phyloP scores from a whole-genome alignment of 139 green algal genomes.

The Chlamydomonas incerta region DNA sequence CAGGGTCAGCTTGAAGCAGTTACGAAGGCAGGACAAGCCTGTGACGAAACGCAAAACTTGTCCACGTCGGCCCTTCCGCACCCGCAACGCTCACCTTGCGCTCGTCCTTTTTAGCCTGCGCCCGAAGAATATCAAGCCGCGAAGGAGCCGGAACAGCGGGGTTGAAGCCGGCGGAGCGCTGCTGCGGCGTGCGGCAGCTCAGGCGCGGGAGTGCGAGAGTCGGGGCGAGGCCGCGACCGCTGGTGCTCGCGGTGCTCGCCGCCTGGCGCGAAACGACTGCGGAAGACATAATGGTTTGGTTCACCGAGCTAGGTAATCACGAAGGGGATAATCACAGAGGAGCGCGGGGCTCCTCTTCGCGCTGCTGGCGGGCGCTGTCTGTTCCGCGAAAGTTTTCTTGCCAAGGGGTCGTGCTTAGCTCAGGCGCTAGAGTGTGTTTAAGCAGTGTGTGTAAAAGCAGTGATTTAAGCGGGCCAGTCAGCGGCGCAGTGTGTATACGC shows the following conservation, averaged over 20 bases:
- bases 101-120: background rate
- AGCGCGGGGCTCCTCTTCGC: background rate
- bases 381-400: too few species aligned
- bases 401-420: too few species aligned
- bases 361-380: background rate
- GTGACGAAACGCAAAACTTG: background rate
- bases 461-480: too few species aligned
- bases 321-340: background rate
- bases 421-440: too few species aligned
- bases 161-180: background rate
- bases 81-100: slow-evolving; percentile 12
- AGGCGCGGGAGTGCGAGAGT: background rate
- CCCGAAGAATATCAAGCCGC: background rate
- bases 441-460: too few species aligned
- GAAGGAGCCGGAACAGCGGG: background rate
- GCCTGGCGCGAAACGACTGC: background rate
- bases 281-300: slow-evolving; percentile 15
- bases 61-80: background rate
- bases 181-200: background rate
- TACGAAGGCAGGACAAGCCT: background rate
- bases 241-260: background rate
- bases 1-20: background rate
- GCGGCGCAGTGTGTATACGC: too few species aligned
- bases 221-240: background rate
- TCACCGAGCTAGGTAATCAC: slow-evolving; percentile 20